Conservation (phyloP, 164 flowering plant genomes). For the Magnolia officinalis region DNA sequence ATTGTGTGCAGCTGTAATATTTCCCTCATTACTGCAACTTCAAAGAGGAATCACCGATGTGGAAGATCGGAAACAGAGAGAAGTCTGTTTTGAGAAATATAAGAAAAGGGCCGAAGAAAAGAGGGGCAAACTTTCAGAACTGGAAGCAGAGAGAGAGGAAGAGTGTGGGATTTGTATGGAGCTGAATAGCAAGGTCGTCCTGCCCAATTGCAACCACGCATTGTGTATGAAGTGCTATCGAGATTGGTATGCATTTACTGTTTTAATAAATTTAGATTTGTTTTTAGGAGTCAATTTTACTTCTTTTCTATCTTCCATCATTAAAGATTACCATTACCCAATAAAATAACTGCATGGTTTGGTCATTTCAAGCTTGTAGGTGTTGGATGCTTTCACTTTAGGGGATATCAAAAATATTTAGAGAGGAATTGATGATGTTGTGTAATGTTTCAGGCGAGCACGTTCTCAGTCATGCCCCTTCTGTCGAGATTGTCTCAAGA, state of each 20-base stretch:
- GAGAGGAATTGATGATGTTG: not conserved
- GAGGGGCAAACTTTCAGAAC: slow-evolving; percentile 59
- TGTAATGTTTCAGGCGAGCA: slow-evolving; percentile 47
- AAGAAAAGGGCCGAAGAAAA: slow-evolving; percentile 42
- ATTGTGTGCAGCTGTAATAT: slow-evolving; percentile 59
- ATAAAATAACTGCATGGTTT: too few relatives aligned
- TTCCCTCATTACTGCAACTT: slow-evolving; percentile 86
- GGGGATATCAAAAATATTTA: not conserved
- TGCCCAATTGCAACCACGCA: slow-evolving; percentile 77
- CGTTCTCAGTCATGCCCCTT: slow-evolving; percentile 90
- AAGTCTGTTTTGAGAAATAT: slow-evolving; percentile 53
- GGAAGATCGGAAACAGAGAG: slow-evolving; percentile 78
- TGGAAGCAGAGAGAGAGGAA: slow-evolving; percentile 78
- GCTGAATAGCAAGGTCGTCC: slow-evolving; percentile 60
- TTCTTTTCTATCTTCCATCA: not conserved
- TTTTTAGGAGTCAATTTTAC: not conserved
- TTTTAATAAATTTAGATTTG: not conserved
- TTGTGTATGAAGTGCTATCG: slow-evolving; percentile 79
- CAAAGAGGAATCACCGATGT: slow-evolving; percentile 78
- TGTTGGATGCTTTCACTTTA: not conserved
- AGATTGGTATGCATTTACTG: slow-evolving; percentile 47
- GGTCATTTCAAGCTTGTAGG: not conserved
- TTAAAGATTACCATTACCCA: too few relatives aligned
- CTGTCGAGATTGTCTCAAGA: slow-evolving; percentile 74
- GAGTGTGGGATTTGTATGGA: slow-evolving; percentile 97